Evolutionary conservation across 1,284 basidiomycete genomes (phyloP).

Genomic region (Neotropicomus parvogracilis): DNA sequence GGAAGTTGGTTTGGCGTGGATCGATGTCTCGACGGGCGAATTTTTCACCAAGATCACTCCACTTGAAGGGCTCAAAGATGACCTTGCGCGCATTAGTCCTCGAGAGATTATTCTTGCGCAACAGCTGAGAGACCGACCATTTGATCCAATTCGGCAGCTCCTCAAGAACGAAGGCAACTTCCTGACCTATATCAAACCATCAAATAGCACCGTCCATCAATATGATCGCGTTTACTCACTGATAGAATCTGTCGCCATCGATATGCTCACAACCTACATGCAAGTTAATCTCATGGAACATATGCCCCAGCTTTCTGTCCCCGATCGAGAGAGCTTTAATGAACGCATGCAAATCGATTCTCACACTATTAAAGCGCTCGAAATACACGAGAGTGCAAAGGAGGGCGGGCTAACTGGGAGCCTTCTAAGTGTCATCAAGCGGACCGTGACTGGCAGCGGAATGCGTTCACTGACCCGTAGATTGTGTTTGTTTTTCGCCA

Average conservation of each 20-base stretch:
- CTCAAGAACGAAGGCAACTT: constrained; percentile 52
- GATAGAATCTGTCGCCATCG: constrained; percentile 58
- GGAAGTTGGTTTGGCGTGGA: constrained; percentile 74
- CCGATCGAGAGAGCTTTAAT: constrained; percentile 55
- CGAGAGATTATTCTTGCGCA: constrained; percentile 76
- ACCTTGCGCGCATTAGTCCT: constrained; percentile 79
- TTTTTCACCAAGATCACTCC: constrained; percentile 74
- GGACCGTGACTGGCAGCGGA: constrained; percentile 79
- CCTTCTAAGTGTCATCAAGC: constrained; percentile 72
- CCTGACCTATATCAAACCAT: constrained; percentile 42
- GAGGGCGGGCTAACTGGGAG: constrained; percentile 76
- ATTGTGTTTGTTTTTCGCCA: constrained; percentile 55
- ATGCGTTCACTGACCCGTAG: constrained; percentile 73
- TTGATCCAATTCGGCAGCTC: constrained; percentile 45
- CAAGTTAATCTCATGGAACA: constrained; percentile 72
- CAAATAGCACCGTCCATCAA: constrained; percentile 2
- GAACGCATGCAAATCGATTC: constrained; percentile 85
- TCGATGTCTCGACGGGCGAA: constrained; percentile 93
- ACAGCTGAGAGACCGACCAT: constrained; percentile 35
- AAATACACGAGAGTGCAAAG: constrained; percentile 76
- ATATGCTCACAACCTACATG: constrained; percentile 68
- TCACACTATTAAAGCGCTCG: constrained; percentile 85
- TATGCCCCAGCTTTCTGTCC: constrained; percentile 65
- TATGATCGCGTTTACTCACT: constrained; percentile 26
- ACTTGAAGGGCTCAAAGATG: constrained; percentile 65